Base-by-base conservation (phyloP, 1,284 basidiomycete genomes). In the Ustilago trichophora region DNA sequence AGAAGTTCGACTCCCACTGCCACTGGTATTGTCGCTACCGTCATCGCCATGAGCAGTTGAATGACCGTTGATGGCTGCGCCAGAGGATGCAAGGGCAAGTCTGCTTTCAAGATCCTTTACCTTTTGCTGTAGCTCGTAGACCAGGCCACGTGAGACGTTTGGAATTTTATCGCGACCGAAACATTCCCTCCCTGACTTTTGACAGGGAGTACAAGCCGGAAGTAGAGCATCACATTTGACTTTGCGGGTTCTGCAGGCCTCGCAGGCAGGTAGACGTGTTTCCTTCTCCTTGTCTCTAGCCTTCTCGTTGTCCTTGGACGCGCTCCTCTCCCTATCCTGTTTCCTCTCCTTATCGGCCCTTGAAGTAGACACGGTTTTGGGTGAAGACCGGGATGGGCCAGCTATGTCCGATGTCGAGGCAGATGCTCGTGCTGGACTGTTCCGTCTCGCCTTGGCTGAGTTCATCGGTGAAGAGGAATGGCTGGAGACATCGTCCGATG, bases 181-280 rank as follows among this genome's bases (percentile, higher is more conserved):
- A 32, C 66, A 69, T 31, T 69, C 66, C 3, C 66, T 33, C 1
- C 55, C 59, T 2, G 46, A 51, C 51, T 69, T 69, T 12, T 42
- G 59, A 41, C 66, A 69, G 8, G 66, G 66, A 11, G 66, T 69
- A 10, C 66, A 69, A 19, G 59, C 66, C 4, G 66, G 66, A 2
- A 69, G 55, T 18, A 69, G 32, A 16, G 66, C 66, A 51, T 69
- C 66, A 34, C 66, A 69, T 21, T 69, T 69, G 43, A 69, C 55
- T 16, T 69, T 69, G 25, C 59, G 59, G 12, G 44, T 48, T 15
- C 56, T 55, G 35, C 66, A 69, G 3, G 51, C 59, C 16, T 69
- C 66, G 46, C 66, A 69, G 2, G 66, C 66, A 3, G 66, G 66
- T 2, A 69, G 45, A 12, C 66, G 59, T 15, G 50, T 36, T 32